Evolutionary conservation across 2,329 filamentous ascomycete species (phyloP).

Genomic region (Plenodomus tracheiphilus): DNA sequence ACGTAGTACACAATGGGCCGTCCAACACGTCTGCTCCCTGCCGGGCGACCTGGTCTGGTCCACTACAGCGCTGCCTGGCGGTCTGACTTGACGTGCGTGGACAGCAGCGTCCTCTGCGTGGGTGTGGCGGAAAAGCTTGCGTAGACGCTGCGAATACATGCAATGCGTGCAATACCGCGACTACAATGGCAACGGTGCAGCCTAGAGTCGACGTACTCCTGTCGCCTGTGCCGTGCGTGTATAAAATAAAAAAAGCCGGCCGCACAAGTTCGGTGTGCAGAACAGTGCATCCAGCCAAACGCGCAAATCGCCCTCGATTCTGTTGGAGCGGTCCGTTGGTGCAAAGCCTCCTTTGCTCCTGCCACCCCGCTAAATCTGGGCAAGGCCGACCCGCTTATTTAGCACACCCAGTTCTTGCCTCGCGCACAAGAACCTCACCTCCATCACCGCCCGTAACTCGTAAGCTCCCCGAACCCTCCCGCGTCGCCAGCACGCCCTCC

Average conservation of each 20-base stretch:
- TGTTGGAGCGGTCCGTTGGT: conserved; percentile 20
- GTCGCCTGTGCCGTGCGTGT: not conserved
- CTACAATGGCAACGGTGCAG: conserved; percentile 26
- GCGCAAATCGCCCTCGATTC: conserved; percentile 10
- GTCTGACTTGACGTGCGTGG: conserved; percentile 21
- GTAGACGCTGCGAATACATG: conserved; percentile 18
- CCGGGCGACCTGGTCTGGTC: conserved; percentile 32
- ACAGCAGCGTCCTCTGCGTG: conserved; percentile 20
- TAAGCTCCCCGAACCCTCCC: conserved; percentile 35
- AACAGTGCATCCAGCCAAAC: not conserved
- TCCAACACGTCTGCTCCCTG: conserved; percentile 11
- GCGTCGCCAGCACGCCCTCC: conserved; percentile 12
- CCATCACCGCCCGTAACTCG: conserved; percentile 36
- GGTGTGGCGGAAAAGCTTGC: conserved; percentile 43
- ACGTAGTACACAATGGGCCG: conserved; percentile 20
- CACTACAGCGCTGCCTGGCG: conserved; percentile 38
- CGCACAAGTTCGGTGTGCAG: not conserved
- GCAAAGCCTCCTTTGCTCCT: conserved; percentile 37
- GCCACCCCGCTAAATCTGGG: conserved; percentile 44
- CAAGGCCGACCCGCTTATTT: conserved; percentile 49
- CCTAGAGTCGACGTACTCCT: conserved; percentile 29
- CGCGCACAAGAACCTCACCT: conserved; percentile 44
- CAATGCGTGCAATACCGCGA: no score
- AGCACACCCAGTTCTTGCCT: conserved; percentile 46
- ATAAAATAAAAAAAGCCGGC: not conserved